These are phyloP conservation scores for Metarhizium robertsii DNA, from an alignment of 2,329 filamentous ascomycete species.

Conservation along the genomic window DNA sequence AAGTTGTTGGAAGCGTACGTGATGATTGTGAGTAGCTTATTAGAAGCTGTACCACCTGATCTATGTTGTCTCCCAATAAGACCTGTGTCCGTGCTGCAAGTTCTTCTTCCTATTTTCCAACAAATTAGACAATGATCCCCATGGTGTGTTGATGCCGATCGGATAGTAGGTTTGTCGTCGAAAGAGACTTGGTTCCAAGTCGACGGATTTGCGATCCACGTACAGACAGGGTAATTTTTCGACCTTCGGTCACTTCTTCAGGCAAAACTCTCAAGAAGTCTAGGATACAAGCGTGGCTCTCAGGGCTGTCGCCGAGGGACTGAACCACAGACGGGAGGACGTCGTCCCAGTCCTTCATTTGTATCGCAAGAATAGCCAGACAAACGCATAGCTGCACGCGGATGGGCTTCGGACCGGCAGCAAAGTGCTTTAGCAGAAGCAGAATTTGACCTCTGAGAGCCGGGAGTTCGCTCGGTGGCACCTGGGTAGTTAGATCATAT, in stretches of 20 bases:
- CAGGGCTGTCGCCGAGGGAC: constrained; percentile 64
- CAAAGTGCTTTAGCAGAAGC: constrained; percentile 69
- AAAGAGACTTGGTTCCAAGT: constrained; percentile 23
- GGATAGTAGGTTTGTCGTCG: constrained; percentile 23
- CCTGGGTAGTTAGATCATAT: constrained; percentile 81
- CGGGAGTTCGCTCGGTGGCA: constrained; percentile 64
- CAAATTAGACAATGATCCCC: constrained; percentile 25
- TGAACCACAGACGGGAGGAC: constrained; percentile 75
- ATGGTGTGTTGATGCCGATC: constrained; percentile 22
- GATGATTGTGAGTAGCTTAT: constrained; percentile 89
- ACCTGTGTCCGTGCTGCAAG: constrained; percentile 77
- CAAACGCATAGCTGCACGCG: constrained; percentile 92
- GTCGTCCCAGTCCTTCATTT: constrained; percentile 94
- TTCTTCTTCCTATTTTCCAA: constrained; percentile 79
- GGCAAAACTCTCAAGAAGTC: constrained; percentile 96
- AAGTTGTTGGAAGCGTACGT: constrained; percentile 43
- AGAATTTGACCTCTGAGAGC: constrained; percentile 79
- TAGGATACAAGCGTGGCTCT: constrained; percentile 77
- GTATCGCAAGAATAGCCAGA: constrained; percentile 86
- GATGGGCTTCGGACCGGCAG: constrained; percentile 72
- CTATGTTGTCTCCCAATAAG: constrained; percentile 81
- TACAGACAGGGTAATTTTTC: constrained; percentile 99
- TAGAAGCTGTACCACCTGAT: constrained; percentile 77
- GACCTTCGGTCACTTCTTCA: constrained; percentile 97
- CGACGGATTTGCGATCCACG: constrained; percentile 56